These are phyloP conservation scores for Solanum neorickii DNA, from an alignment of 257 asterid species.

Conservation along the genomic window DNA sequence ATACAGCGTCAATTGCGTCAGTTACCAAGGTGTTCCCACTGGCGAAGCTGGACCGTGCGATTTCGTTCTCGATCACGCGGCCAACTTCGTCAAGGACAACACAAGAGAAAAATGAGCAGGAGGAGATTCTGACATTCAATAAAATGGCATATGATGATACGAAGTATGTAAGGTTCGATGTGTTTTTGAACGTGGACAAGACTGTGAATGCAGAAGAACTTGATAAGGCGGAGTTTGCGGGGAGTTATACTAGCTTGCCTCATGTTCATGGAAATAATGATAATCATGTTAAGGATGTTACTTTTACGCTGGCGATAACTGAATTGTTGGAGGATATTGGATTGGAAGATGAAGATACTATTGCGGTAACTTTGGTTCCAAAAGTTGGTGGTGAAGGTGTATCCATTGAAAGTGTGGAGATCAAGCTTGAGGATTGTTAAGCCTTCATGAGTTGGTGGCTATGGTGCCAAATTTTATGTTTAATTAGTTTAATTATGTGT, in stretches of 20 bases:
- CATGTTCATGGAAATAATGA: conserved; percentile 3
- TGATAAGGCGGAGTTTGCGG: conserved; percentile 34
- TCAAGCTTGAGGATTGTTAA: not conserved
- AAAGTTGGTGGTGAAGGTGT: not conserved
- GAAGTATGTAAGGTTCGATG: conserved; percentile 24
- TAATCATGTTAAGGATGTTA: not conserved
- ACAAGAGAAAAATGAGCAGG: not conserved
- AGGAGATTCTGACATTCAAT: not conserved
- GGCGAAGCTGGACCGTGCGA: no score
- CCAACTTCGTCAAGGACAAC: not conserved
- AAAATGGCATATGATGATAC: not conserved
- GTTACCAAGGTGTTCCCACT: no score
- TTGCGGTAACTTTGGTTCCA: not conserved
- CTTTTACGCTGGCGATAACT: not conserved
- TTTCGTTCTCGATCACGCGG: no score
- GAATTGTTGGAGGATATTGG: not conserved
- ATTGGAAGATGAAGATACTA: not conserved
- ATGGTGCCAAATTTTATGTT: not conserved
- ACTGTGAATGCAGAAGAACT: conserved; percentile 11
- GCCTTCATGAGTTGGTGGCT: not conserved
- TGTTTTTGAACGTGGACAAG: conserved; percentile 42
- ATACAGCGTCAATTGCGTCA: no score
- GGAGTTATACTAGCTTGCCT: conserved; percentile 42
- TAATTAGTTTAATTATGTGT: not conserved
- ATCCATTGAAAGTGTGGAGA: not conserved